phyloP scores from a whole-genome alignment of 2,329 filamentous ascomycete species.

The Sordariomycetes sp. region DNA sequence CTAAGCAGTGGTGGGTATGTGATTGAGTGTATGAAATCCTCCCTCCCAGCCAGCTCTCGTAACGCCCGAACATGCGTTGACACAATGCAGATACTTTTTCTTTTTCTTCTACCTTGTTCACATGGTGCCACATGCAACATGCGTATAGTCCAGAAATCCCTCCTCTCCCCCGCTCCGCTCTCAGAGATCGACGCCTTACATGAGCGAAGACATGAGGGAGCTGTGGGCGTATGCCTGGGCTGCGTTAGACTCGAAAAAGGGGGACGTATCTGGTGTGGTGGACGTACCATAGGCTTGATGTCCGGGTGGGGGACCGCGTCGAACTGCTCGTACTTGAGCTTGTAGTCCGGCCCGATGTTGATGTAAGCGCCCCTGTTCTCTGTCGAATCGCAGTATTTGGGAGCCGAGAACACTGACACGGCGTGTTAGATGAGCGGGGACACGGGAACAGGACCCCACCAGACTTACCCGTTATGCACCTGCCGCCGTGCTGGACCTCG shows the following conservation, averaged over 20 bases:
- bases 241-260: conserved; percentile 5
- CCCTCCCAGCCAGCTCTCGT: neutral
- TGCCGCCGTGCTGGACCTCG: conserved; percentile 91
- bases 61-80: conserved; percentile 4
- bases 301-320: conserved; percentile 94
- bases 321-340: conserved; percentile 86
- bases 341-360: conserved; percentile 86
- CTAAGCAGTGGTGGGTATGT: conserved; percentile 1
- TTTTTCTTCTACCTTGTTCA: neutral
- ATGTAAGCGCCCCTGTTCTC: conserved; percentile 98
- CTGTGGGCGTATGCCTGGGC: conserved; percentile 70
- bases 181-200: conserved; percentile 31
- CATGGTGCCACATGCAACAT: neutral
- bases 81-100: neutral
- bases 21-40: neutral
- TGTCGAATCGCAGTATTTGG: conserved; percentile 94
- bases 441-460: neutral
- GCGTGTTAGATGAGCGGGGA: neutral
- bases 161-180: neutral
- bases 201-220: conserved; percentile 54
- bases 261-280: neutral
- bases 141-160: neutral
- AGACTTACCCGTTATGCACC: conserved; percentile 75
- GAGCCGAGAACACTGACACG: conserved; percentile 77
- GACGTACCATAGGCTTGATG: conserved; percentile 77